Base-by-base conservation (phyloP, 1,139 yeast species). In the Yueomyces sp. region DNA sequence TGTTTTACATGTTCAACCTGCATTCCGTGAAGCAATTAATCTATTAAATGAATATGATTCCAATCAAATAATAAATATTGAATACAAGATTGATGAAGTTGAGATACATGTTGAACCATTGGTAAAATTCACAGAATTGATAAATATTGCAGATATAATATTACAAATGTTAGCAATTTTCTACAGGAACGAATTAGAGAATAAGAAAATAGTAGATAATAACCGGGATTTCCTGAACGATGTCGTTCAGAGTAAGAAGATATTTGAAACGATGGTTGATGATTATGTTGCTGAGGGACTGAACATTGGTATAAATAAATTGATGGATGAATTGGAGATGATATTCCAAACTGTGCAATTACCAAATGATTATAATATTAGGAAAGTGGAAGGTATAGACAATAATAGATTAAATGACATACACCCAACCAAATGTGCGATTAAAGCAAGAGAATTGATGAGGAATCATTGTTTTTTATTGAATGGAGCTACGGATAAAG, bases 131-230 rank as follows among this genome's bases (percentile, higher is more conserved):
- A 83, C 93, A 25, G 96, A 89, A 57, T 69, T 91, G 48, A 93
- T 91, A 38, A 91, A 89, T 53, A 80, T 86, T 52, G 97, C 96
- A 5, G 98, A 91, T 59, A 67, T 89, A 48, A 85, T 91, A 31
- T 82, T 86, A 55, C 97, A 89, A 59, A 86, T 91, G 95, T 67
- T 87, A 38, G 91, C 85, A 47, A 86, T 87, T 1, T 91, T 91
- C 55, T 89, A 86, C 62, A 82, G 84, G 51, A 91, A 85, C 57
- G 97, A 91, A 57, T 69, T 91, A 50, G 72, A 83, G 2, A 64
- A 70, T 38, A 67, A 75, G 40, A 73, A 73, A 38, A 72, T 81
- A 28, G 76, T 86, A 28, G 78, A 77, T 52, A 73, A 77, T 46
- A 82, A 81, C 50, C 71, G 75, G 47, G 94, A 93, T 45, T 83